Evolutionary conservation across 345 rosid genomes (phyloP).

Genomic region (Odontarrhena argentea): DNA sequence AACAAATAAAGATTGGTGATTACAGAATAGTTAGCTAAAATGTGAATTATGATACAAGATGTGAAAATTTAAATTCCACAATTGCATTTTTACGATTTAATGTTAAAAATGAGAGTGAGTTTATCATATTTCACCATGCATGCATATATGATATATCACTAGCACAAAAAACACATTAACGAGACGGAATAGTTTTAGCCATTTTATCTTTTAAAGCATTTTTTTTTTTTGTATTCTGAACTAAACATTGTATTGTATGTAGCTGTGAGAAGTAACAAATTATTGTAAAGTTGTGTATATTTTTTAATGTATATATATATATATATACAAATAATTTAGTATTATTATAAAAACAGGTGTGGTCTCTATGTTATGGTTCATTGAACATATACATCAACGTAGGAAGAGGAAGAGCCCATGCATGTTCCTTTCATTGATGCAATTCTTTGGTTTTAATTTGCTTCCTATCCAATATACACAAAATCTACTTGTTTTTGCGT

Average conservation of each 20-base stretch:
- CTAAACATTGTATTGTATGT: neutral
- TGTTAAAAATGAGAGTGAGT: too few species aligned
- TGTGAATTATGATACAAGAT: too few species aligned
- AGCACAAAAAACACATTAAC: too few species aligned
- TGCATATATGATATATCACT: too few species aligned
- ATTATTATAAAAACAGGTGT: conserved; percentile 8
- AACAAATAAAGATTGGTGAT: too few species aligned
- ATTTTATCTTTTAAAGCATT: too few species aligned
- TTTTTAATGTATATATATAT: neutral
- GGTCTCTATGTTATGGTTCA: conserved; percentile 40
- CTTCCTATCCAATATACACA: conserved; percentile 33
- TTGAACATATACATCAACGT: conserved; percentile 44
- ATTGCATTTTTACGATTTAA: too few species aligned
- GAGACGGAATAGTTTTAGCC: too few species aligned
- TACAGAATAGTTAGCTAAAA: too few species aligned
- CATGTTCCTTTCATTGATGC: conserved; percentile 36
- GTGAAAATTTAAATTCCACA: too few species aligned
- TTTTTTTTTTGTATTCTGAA: too few species aligned
- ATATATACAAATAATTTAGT: neutral
- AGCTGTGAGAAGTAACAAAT: neutral
- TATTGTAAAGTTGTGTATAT: neutral
- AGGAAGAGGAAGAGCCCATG: conserved; percentile 38
- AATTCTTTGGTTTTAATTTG: conserved; percentile 35
- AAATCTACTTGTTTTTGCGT: neutral
- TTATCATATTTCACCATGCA: too few species aligned